Conservation (phyloP, 2,329 filamentous ascomycete species). For the Cryphonectria naterciae region DNA sequence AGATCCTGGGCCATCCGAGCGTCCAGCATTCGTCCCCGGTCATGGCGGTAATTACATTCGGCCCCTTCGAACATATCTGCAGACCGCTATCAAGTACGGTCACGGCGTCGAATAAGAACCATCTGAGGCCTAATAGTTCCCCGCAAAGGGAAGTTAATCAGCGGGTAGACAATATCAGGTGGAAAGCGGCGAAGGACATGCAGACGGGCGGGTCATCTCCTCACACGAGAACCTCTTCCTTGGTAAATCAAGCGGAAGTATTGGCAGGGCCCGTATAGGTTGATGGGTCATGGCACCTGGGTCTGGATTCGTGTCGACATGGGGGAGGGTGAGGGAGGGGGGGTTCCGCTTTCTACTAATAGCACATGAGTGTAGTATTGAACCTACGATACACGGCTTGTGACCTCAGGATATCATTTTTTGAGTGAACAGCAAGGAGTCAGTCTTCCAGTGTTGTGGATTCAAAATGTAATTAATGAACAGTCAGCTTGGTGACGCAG, state of each 20-base stretch:
- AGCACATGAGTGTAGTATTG: background rate
- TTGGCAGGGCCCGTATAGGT: background rate
- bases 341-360: background rate
- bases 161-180: background rate
- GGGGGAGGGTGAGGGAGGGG: background rate
- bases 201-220: background rate
- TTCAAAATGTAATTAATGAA: background rate
- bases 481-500: background rate
- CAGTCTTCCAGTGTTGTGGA: background rate
- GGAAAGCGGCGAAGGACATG: background rate
- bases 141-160: background rate
- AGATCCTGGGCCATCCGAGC: background rate
- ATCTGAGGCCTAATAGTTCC: background rate
- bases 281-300: background rate
- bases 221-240: background rate
- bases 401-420: background rate
- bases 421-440: background rate
- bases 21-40: background rate
- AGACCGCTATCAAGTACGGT: background rate
- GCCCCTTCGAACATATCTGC: background rate
- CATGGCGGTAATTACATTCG: background rate
- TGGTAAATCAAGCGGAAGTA: background rate
- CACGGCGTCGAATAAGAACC: background rate
- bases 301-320: background rate
- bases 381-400: background rate